Base-by-base conservation (phyloP, 1,284 basidiomycete species). In the Ustilago vetiveriae region DNA sequence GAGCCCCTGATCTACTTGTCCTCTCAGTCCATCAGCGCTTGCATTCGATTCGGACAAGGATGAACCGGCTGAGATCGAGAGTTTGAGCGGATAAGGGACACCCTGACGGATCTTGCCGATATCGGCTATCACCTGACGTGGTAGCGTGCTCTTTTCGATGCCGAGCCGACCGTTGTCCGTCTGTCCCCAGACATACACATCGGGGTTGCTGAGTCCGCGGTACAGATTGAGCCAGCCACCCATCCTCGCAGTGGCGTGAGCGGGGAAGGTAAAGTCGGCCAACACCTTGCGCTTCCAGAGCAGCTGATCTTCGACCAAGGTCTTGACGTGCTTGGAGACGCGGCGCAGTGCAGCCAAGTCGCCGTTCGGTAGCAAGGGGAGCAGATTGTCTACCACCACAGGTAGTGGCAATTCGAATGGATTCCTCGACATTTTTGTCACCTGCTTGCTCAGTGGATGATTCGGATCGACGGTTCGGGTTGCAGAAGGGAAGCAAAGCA, bases 211-310 rank as follows among this genome's bases (percentile, higher is more conserved):
- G 11, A 75, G 59, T 0, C 70, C 58, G 21, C 54, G 43, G 48
- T 73, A 75, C 35, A 75, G 63, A 13, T 55, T 56, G 26, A 46
- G 54, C 66, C 66, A 75, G 2, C 73, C 70, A 4, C 49, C 55
- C 26, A 57, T 48, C 1, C 62, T 44, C 3, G 70, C 70, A 2
- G 62, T 60, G 0, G 73, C 62, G 21, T 59, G 40, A 7, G 58
- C 23, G 1, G 70, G 70, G 29, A 72, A 72, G n/a, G 54, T 49
- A 35, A 75, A 72, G 53, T 72, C 70, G 21, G 48, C 37, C 2
- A 57, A 16, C 23, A 63, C 54, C n/a, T 66, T 58, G 22, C 68
- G 45, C 35, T 57, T 59, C 72, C 72, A 74, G 1, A 74, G 37
- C 14, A 71, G 36, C 39, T 71, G 53, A 17, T 67, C 60, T 32